phyloP scores from a whole-genome alignment of 306 rosid species.

The Cucurbita pepo region DNA sequence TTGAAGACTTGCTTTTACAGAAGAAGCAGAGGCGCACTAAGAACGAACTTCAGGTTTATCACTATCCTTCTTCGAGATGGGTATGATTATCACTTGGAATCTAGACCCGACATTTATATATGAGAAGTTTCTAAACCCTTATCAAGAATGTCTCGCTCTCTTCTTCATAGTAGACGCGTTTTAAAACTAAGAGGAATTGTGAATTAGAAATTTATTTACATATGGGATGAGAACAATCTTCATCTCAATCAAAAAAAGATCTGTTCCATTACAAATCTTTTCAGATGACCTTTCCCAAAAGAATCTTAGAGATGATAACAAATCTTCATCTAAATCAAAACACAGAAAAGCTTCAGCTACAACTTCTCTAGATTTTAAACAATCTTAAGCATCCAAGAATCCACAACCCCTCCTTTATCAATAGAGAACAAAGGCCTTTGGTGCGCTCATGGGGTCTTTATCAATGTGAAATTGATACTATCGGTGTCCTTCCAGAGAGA shows the following conservation, averaged over 20 bases:
- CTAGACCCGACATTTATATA: too few relatives aligned
- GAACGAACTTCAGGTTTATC: slow-evolving; percentile 59
- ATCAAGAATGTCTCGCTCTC: too few relatives aligned
- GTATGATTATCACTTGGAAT: too few relatives aligned
- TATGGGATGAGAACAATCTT: too few relatives aligned
- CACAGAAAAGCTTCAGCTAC: not conserved
- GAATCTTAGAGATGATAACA: not conserved
- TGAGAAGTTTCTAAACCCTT: too few relatives aligned
- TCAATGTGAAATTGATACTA: slow-evolving; percentile 30
- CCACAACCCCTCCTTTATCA: not conserved
- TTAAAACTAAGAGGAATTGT: too few relatives aligned
- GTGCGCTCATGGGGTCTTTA: slow-evolving; percentile 24
- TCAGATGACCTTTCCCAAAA: not conserved
- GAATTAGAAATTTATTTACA: too few relatives aligned
- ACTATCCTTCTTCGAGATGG: slow-evolving; percentile 75
- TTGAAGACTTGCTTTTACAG: slow-evolving; percentile 46
- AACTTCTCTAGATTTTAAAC: not conserved
- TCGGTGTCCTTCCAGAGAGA: slow-evolving; percentile 23
- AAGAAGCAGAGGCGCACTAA: slow-evolving; percentile 37
- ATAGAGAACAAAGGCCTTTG: not conserved
- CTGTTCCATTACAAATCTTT: not conserved
- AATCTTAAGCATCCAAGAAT: not conserved
- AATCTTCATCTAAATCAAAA: not conserved
- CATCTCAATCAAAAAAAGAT: not conserved
- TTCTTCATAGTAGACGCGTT: too few relatives aligned